Conservation (phyloP, 805 yeast species). For the Tetrapisispora pingtungensis region DNA sequence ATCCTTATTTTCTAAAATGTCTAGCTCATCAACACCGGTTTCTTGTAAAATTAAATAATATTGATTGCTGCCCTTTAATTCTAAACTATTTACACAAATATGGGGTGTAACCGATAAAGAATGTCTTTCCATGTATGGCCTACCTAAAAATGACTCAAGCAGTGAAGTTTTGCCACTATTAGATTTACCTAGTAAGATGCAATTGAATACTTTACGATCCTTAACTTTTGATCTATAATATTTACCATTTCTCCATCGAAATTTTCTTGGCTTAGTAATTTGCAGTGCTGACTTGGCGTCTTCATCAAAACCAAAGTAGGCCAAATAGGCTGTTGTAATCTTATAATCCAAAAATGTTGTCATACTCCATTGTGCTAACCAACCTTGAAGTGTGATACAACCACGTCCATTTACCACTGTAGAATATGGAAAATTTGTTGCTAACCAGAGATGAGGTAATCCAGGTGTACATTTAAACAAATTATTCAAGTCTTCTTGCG, state of each 20-base stretch:
- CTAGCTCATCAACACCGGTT: constrained; percentile 76
- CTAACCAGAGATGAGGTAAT: constrained; percentile 77
- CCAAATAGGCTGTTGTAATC: constrained; percentile 79
- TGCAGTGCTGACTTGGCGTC: constrained; percentile 46
- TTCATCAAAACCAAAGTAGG: constrained; percentile 79
- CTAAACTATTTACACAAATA: constrained; percentile 85
- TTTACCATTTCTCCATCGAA: constrained; percentile 55
- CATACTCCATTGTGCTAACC: constrained; percentile 99
- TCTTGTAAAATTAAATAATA: constrained; percentile 88
- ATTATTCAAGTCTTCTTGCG: constrained; percentile 54
- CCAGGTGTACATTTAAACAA: constrained; percentile 91
- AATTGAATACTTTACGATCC: constrained; percentile 87
- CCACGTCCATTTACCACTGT: constrained; percentile 89
- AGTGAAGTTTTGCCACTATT: constrained; percentile 82
- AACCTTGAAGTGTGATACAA: constrained; percentile 86
- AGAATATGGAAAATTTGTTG: constrained; percentile 73
- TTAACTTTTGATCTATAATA: constrained; percentile 55
- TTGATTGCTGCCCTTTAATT: constrained; percentile 89
- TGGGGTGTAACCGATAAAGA: constrained; percentile 76
- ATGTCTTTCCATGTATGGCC: constrained; percentile 59
- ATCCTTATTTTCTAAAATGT: constrained; percentile 58
- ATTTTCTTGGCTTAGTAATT: constrained; percentile 72
- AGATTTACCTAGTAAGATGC: constrained; percentile 77
- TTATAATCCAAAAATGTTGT: constrained; percentile 79
- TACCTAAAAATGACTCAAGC: constrained; percentile 69